A percentile compares a stretch with the other conserved stretches of the same genome.
phyloP scores from a whole-genome alignment of 257 asterid genomes.

The Solanum gandarillasii region DNA sequence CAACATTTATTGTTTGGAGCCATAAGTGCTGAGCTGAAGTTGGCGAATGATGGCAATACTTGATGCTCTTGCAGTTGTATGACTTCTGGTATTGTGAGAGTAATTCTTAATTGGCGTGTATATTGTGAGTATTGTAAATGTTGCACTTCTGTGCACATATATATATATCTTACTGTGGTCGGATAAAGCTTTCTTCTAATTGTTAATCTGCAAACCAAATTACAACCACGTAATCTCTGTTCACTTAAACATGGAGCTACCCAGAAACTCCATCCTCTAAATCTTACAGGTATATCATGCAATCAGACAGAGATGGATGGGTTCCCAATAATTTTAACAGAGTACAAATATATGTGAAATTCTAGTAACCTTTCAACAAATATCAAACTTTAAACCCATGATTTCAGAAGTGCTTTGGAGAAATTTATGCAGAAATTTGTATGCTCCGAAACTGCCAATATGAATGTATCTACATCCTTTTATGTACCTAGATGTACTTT shows the following conservation, averaged over 20 bases:
- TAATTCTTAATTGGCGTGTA: not conserved
- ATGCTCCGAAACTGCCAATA: not conserved
- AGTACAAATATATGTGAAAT: not conserved
- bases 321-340: not conserved
- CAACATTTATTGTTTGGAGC: not conserved
- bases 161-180: not conserved
- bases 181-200: not conserved
- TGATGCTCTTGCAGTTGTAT: not conserved
- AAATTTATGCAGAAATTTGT: not conserved
- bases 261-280: not conserved
- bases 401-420: not conserved
- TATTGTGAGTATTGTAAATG: not conserved
- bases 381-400: not conserved
- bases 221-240: not conserved
- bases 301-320: not conserved
- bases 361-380: not conserved
- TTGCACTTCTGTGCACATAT: not conserved
- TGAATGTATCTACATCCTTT: not conserved
- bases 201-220: not conserved
- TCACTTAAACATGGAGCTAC: not conserved
- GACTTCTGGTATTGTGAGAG: not conserved
- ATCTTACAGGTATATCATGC: not conserved
- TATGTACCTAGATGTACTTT: not conserved
- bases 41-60: not conserved
- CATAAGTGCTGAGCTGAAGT: not conserved